Evolutionary conservation across 2,329 filamentous ascomycete species (phyloP).

Genomic region (Samsoniella hepiali): DNA sequence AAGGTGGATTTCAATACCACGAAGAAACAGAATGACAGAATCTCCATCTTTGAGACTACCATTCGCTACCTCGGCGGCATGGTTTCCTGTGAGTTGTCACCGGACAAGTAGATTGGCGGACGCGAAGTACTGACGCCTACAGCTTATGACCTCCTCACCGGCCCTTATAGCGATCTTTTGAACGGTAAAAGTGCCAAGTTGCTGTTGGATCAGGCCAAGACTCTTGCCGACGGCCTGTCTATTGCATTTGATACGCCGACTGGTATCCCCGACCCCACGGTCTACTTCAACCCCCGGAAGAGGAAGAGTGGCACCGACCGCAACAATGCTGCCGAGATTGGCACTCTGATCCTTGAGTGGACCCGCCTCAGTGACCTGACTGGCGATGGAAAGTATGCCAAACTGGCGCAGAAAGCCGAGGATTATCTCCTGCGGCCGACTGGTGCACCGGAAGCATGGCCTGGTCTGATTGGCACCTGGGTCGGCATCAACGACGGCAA

Average conservation of each 20-base stretch:
- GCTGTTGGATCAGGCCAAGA: constrained; percentile 64
- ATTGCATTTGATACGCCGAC: constrained; percentile 75
- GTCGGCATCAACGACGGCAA: constrained; percentile 62
- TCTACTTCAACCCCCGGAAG: constrained; percentile 56
- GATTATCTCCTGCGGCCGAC: constrained; percentile 64
- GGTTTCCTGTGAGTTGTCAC: constrained; percentile 55
- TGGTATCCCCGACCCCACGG: constrained; percentile 69
- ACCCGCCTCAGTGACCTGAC: constrained; percentile 74
- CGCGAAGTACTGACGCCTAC: neutral
- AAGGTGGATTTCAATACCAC: constrained; percentile 68
- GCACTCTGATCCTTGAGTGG: constrained; percentile 82
- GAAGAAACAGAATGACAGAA: constrained; percentile 36
- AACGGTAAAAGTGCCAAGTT: constrained; percentile 45
- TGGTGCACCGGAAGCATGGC: constrained; percentile 64
- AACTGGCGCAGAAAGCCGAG: constrained; percentile 65
- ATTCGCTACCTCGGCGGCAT: constrained; percentile 84
- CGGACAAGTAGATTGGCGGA: neutral
- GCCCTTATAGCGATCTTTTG: constrained; percentile 55
- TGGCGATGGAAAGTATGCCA: constrained; percentile 62
- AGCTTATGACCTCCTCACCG: constrained; percentile 70
- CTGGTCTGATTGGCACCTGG: constrained; percentile 68
- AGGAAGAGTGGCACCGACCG: constrained; percentile 47
- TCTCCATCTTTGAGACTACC: constrained; percentile 86
- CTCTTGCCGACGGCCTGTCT: constrained; percentile 68
- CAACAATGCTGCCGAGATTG: constrained; percentile 74